These are phyloP conservation scores for Fusarium secorum DNA, from an alignment of 2,329 filamentous ascomycete species.

Conservation along the genomic window DNA sequence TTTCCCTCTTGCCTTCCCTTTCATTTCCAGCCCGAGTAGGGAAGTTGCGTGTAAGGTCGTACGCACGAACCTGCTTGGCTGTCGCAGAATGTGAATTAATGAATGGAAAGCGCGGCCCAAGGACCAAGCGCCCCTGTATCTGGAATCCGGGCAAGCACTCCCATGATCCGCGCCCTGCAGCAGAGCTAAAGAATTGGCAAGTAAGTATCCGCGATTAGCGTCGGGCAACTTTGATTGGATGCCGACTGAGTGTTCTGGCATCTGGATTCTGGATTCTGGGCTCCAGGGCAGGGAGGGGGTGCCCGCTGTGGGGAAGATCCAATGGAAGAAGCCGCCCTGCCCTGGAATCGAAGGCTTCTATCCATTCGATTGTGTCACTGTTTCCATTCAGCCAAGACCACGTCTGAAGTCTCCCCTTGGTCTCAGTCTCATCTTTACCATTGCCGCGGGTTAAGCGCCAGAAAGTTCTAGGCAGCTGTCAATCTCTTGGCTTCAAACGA, in stretches of 20 bases:
- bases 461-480: conserved; percentile 28
- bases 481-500: conserved; percentile 13
- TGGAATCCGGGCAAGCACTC: conserved; percentile 19
- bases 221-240: conserved; percentile 17
- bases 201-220: conserved; percentile 24
- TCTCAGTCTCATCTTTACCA: conserved; percentile 5
- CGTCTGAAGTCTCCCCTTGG: not conserved
- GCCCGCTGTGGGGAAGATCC: conserved; percentile 23
- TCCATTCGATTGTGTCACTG: not conserved
- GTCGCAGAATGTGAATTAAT: conserved; percentile 33
- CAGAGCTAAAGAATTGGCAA: not conserved
- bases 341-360: conserved; percentile 10
- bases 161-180: conserved; percentile 27
- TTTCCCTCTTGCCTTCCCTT: conserved; percentile 6
- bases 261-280: conserved; percentile 16
- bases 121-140: conserved; percentile 21
- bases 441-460: conserved; percentile 35
- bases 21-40: conserved; percentile 25
- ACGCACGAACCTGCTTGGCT: conserved; percentile 30
- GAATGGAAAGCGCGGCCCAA: conserved; percentile 37
- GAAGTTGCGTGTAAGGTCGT: conserved; percentile 28
- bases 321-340: conserved; percentile 12
- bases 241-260: conserved; percentile 26
- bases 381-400: not conserved
- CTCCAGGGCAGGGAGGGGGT: conserved; percentile 1